A percentile compares a stretch with the other conserved stretches of the same genome.
phyloP scores from a whole-genome alignment of 1,284 basidiomycete species.

The Trametes hirsuta region DNA sequence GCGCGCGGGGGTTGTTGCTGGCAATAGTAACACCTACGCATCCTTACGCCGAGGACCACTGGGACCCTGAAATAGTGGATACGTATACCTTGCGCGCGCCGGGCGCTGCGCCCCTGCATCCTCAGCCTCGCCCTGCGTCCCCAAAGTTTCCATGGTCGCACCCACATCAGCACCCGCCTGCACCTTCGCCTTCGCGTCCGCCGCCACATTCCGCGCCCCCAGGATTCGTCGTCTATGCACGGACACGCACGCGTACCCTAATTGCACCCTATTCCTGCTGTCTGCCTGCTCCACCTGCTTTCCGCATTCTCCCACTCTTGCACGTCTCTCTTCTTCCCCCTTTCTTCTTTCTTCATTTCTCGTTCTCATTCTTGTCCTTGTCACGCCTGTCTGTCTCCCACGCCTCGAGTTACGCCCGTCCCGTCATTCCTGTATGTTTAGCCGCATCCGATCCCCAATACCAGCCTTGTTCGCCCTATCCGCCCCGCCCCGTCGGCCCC shows the following conservation, averaged over 20 bases:
- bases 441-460: too few relatives aligned
- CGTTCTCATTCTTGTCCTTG: neutral
- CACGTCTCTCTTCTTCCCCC: neutral
- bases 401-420: neutral
- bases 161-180: neutral
- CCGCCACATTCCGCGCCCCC: neutral
- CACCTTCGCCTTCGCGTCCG: neutral
- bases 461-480: too few relatives aligned
- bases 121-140: neutral
- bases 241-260: constrained; percentile 22
- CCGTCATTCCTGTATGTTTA: too few relatives aligned
- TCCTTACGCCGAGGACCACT: neutral
- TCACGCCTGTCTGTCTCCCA: neutral
- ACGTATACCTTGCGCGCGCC: constrained; percentile 11
- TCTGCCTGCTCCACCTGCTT: constrained; percentile 5
- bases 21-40: too few relatives aligned
- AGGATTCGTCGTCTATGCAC: constrained; percentile 1
- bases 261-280: constrained; percentile 14
- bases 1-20: too few relatives aligned
- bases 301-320: neutral
- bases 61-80: neutral
- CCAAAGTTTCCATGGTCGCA: neutral
- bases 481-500: too few relatives aligned
- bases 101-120: constrained; percentile 8
- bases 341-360: neutral